phyloP scores from a whole-genome alignment of 2,329 filamentous ascomycete genomes.

The Ophioceras dolichostomum region DNA sequence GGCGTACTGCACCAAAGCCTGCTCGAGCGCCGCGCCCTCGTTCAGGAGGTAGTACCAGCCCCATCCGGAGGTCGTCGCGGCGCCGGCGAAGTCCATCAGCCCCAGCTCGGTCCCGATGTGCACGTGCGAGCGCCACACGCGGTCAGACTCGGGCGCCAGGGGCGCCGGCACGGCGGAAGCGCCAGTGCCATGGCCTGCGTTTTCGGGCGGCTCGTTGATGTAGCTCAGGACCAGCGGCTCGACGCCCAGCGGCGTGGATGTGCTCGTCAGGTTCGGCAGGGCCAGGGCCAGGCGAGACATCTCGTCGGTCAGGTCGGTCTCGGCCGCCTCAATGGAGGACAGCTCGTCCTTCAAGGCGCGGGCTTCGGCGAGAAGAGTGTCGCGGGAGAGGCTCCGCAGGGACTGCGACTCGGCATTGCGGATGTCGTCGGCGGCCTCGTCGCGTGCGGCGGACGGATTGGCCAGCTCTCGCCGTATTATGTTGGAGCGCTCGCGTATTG shows the following conservation, averaged over 20 bases:
- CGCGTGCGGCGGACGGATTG: constrained; percentile 34
- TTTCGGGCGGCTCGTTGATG: constrained; percentile 59
- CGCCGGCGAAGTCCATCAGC: constrained; percentile 79
- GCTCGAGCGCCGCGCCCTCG: constrained; percentile 86
- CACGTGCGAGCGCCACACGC: constrained; percentile 62
- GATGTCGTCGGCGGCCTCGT: constrained; percentile 13
- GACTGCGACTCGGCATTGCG: constrained; percentile 18
- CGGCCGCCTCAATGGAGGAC: constrained; percentile 44
- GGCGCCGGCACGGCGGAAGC: constrained; percentile 10
- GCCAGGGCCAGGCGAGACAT: constrained; percentile 65
- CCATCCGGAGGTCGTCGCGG: constrained; percentile 79
- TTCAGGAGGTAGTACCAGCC: constrained; percentile 96
- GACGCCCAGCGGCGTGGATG: constrained; percentile 58
- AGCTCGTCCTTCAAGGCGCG: constrained; percentile 52
- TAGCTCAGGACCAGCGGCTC: constrained; percentile 57
- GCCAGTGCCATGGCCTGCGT: too few relatives aligned
- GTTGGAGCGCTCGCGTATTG: constrained; percentile 55
- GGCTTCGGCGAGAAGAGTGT: constrained; percentile 50
- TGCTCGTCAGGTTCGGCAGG: constrained; percentile 77
- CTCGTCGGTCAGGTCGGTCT: constrained; percentile 46
- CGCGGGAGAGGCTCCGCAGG: constrained; percentile 8
- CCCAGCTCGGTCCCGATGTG: constrained; percentile 78
- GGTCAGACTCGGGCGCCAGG: constrained; percentile 20
- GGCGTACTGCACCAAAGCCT: constrained; percentile 82
- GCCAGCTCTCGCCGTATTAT: constrained; percentile 44